Percentiles rank a stretch among this genome's conserved stretches.
phyloP scores from a whole-genome alignment of 805 yeast species.

The Metahyphopichia silvanorum region DNA sequence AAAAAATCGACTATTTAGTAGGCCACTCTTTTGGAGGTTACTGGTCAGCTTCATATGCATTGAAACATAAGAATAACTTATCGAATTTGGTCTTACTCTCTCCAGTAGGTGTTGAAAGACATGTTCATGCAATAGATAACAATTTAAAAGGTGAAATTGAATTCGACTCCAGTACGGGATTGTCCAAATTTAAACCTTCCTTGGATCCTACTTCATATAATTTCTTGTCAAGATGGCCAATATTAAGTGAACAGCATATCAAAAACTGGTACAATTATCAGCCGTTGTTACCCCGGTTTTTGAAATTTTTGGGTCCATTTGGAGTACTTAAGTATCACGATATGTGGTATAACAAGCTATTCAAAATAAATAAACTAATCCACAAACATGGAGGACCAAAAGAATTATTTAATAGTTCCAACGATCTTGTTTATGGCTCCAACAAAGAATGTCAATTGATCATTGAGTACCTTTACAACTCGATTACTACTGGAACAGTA shows the following conservation, averaged over 20 bases:
- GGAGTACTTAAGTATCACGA: constrained; percentile 34
- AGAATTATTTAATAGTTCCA: constrained; percentile 16
- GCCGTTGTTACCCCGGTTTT: constrained; percentile 45
- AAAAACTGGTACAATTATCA: constrained; percentile 37
- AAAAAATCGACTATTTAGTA: constrained; percentile 54
- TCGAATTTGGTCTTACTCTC: constrained; percentile 58
- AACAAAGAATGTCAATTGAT: constrained; percentile 32
- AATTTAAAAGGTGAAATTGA: constrained; percentile 14
- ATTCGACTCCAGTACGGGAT: not conserved
- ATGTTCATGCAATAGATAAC: constrained; percentile 55
- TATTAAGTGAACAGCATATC: constrained; percentile 26
- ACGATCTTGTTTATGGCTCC: constrained; percentile 37
- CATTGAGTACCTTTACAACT: constrained; percentile 40
- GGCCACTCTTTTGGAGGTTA: constrained; percentile 85
- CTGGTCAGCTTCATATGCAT: constrained; percentile 60
- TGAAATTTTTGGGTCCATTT: constrained; percentile 44
- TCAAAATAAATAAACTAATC: constrained; percentile 36
- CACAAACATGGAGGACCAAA: constrained; percentile 27
- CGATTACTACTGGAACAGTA: constrained; percentile 34
- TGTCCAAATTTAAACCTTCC: constrained; percentile 27
- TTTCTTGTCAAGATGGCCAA: constrained; percentile 48
- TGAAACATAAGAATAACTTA: constrained; percentile 54
- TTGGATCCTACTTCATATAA: constrained; percentile 42
- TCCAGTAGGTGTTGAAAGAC: constrained; percentile 78
- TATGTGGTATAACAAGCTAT: constrained; percentile 40